Conservation (phyloP, 2,329 filamentous ascomycete genomes). For the Ceratocystis lukuohia region DNA sequence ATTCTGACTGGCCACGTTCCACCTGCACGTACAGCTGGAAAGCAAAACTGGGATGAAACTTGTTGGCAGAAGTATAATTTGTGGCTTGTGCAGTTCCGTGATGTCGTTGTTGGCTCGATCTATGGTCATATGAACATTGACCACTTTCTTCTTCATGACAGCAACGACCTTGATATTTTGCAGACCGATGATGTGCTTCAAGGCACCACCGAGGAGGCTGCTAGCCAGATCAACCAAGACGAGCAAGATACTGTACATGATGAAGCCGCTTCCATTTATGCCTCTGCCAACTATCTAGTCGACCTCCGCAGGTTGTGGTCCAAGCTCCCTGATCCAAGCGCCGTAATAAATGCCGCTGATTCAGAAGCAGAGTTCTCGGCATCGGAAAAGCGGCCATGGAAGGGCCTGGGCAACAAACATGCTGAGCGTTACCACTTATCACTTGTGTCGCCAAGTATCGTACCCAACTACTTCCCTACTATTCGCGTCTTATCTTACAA, state of each 20-base stretch:
- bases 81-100: conserved; percentile 81
- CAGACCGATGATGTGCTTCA: not conserved
- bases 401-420: conserved; percentile 61
- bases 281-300: conserved; percentile 59
- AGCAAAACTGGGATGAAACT: conserved; percentile 85
- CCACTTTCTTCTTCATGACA: conserved; percentile 88
- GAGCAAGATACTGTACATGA: conserved; percentile 24
- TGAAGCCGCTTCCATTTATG: conserved; percentile 22
- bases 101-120: conserved; percentile 65
- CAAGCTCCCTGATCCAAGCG: conserved; percentile 45
- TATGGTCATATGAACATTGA: conserved; percentile 99
- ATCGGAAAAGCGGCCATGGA: conserved; percentile 40
- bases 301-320: conserved; percentile 70
- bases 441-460: conserved; percentile 70
- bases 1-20: conserved; percentile 92
- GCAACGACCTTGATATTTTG: conserved; percentile 53
- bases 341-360: conserved; percentile 23
- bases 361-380: conserved; percentile 20
- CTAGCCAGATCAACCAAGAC: conserved; percentile 38
- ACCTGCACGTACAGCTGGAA: conserved; percentile 71
- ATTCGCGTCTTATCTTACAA: conserved; percentile 93
- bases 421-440: conserved; percentile 76
- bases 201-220: conserved; percentile 46
- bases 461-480: conserved; percentile 85
- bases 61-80: conserved; percentile 97